Base-by-base conservation (phyloP, 257 asterid species). In the Salvia hispanica region DNA sequence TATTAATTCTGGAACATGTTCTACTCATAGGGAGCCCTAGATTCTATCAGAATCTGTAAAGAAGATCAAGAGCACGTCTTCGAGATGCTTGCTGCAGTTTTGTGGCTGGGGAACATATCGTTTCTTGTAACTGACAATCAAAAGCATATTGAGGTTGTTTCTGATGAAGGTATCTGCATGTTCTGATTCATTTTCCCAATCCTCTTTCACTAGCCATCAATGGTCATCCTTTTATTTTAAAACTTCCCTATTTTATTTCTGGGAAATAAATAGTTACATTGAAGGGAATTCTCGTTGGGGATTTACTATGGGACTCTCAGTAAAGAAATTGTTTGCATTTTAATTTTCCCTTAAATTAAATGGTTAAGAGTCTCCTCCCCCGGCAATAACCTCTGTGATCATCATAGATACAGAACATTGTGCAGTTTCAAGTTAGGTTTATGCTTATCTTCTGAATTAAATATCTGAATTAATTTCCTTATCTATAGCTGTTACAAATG, bases 71-170 rank as follows among this genome's bases (percentile, higher is more conserved):
- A 85, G 76, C 83, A 76, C 68, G 86, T 80, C 69, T 84, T 91
- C 74, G 89, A 81, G 90, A 83, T 94, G 90, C 85, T 94, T 79
- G 91, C 99, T 66, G 96, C 96, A 48, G 91, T 94, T 66, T 78
- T 94, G 74, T 94, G 99, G 99, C 82, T 94, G 78, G 99, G 99
- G 69, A 91, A 94, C 82, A 89, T 89, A 79, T 80, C 89, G 21
- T 94, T 91, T 82, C 71, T 76, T 70, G 88, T 80, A 40, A 74
- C 83, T 62, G 95, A 83, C 86, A 74, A 78, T 55, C 95, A 89
- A 82, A 87, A 82, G 77, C 95, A 87, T 71, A 73, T 85, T 50
- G 94, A 91, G 77, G 94, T 87, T 63, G 90, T 86, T 55, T 76
- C 76, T 64, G 84, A 84, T 88, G 99, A 94, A 94, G 99, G 97